These are phyloP conservation scores for Russula virescens DNA, from an alignment of 768 basidiomycete species.

Conservation along the genomic window DNA sequence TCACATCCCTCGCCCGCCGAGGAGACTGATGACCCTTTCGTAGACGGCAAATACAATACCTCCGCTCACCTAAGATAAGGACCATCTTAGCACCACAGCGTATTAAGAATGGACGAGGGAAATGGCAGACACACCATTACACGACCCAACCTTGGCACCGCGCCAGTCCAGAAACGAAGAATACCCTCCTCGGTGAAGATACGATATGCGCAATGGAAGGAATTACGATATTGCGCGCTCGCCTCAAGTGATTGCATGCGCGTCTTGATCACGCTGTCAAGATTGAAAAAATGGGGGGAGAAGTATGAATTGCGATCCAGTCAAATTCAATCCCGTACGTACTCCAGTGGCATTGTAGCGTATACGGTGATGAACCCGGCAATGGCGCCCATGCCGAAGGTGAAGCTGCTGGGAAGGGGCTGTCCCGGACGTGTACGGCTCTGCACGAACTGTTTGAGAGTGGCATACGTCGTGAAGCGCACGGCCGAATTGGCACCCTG, in stretches of 20 bases:
- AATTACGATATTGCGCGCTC: slow-evolving; percentile 92
- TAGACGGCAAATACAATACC: slow-evolving; percentile 92
- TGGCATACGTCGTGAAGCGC: slow-evolving; percentile 91
- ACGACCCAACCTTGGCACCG: slow-evolving; percentile 81
- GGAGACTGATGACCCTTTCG: slow-evolving; percentile 66
- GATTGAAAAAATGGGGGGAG: not conserved
- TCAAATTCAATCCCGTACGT: slow-evolving; percentile 23
- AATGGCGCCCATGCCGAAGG: slow-evolving; percentile 90
- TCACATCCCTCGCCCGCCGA: slow-evolving; percentile 32
- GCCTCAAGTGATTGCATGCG: no score
- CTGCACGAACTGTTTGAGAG: slow-evolving; percentile 89
- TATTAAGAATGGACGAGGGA: not conserved
- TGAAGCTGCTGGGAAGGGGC: slow-evolving; percentile 77
- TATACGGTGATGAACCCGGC: slow-evolving; percentile 96
- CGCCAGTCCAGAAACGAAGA: slow-evolving; percentile 92
- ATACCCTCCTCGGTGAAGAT: slow-evolving; percentile 93
- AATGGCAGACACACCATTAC: slow-evolving; percentile 56
- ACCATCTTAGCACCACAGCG: not conserved
- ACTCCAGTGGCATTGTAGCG: slow-evolving; percentile 83
- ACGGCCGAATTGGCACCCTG: no score
- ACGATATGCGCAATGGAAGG: slow-evolving; percentile 92
- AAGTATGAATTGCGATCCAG: not conserved
- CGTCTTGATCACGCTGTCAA: slow-evolving; percentile 90
- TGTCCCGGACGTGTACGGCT: slow-evolving; percentile 79
- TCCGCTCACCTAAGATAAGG: slow-evolving; percentile 64